phyloP scores from a whole-genome alignment of 768 basidiomycete species.

The Boletus sp. region DNA sequence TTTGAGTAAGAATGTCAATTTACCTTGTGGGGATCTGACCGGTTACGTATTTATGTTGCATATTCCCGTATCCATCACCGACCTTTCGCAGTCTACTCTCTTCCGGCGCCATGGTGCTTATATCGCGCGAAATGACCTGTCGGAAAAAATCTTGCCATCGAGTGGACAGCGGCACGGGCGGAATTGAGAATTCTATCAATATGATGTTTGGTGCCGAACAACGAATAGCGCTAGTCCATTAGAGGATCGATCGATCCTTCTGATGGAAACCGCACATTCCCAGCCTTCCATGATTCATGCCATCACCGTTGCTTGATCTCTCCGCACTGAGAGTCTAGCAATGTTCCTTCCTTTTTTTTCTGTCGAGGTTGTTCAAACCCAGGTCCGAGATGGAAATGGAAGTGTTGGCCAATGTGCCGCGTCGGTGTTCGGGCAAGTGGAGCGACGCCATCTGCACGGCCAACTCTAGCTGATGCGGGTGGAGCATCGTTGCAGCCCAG shows the following conservation, averaged over 20 bases:
- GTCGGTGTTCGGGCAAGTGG: not conserved
- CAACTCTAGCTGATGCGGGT: not conserved
- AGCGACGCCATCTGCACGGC: not conserved
- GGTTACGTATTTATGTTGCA: constrained; percentile 25
- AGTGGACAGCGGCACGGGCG: not conserved
- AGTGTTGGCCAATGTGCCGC: not conserved
- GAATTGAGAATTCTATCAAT: constrained; percentile 7
- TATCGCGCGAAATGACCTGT: constrained; percentile 1
- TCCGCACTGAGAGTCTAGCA: constrained; percentile 2
- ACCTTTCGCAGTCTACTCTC: constrained; percentile 10
- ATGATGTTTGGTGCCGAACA: constrained; percentile 7
- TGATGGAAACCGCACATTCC: constrained; percentile 29
- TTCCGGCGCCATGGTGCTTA: constrained; percentile 9
- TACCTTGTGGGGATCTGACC: constrained; percentile 32
- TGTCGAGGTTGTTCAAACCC: not conserved
- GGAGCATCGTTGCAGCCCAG: constrained; percentile 5
- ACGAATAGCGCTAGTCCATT: constrained; percentile 17
- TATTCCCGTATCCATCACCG: constrained; percentile 9
- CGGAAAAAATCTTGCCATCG: constrained; percentile 4
- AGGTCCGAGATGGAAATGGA: constrained; percentile 2
- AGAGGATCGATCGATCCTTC: constrained; percentile 30
- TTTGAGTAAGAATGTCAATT: constrained; percentile 31
- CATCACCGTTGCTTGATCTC: constrained; percentile 14
- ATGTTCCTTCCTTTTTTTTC: not conserved
- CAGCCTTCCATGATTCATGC: constrained; percentile 3